Conservation (phyloP, 169 alveolate genomes). For the Plasmodium gaboni region DNA sequence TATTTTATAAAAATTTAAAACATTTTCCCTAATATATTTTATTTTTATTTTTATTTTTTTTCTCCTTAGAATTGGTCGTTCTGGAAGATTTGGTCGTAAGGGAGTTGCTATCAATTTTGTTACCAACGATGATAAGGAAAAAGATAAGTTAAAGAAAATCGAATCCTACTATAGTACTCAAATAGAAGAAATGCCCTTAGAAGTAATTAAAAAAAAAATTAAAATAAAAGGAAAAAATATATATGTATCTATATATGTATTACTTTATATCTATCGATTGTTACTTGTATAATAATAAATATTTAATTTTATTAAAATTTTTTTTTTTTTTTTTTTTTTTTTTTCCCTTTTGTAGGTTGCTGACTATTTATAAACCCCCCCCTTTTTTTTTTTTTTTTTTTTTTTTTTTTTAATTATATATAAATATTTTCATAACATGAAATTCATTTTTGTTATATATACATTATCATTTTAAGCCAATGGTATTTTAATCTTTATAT, state of each 20-base stretch:
- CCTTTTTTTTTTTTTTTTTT: conserved; percentile 52
- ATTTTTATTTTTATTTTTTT: not conserved
- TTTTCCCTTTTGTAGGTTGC: conserved; percentile 37
- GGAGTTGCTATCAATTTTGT: conserved; percentile 99
- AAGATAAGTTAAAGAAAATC: conserved; percentile 95
- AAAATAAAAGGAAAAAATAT: not conserved
- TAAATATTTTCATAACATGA: not conserved
- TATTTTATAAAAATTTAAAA: not conserved
- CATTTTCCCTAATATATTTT: not conserved
- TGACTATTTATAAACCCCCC: conserved; percentile 48
- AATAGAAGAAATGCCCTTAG: conserved; percentile 99
- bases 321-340: not conserved
- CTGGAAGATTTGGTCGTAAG: conserved; percentile 99
- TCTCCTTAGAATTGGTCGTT: conserved; percentile 96
- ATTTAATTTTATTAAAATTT: not conserved
- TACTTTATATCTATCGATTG: not conserved
- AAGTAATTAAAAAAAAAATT: conserved; percentile 79
- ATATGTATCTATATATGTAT: not conserved
- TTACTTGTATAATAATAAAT: not conserved
- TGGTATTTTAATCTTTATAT: conserved; percentile 14
- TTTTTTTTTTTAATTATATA: too few relatives aligned
- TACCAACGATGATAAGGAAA: conserved; percentile 93
- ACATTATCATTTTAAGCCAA: conserved; percentile 17
- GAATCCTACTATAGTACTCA: conserved; percentile 98
- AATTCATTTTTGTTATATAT: conserved; percentile 21